A percentile compares a stretch with the other conserved stretches of the same genome.
Conservation (phyloP, 1,284 basidiomycete species). For the Cyathus olla region DNA sequence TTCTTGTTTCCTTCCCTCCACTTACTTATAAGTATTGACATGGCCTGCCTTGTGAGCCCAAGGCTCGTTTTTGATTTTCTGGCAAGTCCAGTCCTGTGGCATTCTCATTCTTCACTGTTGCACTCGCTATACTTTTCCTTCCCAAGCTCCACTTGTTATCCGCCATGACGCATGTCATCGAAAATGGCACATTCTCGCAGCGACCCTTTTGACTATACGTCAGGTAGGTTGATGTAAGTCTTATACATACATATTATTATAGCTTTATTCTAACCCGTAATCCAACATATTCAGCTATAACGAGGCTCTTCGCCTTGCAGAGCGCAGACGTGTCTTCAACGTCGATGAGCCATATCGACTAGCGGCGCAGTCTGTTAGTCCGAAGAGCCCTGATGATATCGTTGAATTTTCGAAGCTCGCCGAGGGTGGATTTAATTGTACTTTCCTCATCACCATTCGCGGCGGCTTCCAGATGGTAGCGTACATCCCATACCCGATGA, state of each 20-base stretch:
- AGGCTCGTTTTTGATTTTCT: not conserved
- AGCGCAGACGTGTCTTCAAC: conserved; percentile 54
- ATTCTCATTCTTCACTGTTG: conserved; percentile 26
- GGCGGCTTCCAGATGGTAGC: conserved; percentile 54
- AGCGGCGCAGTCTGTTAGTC: conserved; percentile 52
- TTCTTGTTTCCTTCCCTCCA: no score
- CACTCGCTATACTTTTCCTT: conserved; percentile 25
- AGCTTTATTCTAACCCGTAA: conserved; percentile 39
- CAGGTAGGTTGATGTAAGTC: conserved; percentile 56
- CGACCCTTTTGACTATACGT: conserved; percentile 54
- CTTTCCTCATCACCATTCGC: conserved; percentile 49
- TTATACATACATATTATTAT: conserved; percentile 34
- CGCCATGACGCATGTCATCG: conserved; percentile 45
- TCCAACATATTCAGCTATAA: conserved; percentile 49
- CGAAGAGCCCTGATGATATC: conserved; percentile 44
- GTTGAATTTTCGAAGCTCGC: conserved; percentile 38
- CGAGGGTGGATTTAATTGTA: conserved; percentile 41
- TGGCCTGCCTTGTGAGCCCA: not conserved
- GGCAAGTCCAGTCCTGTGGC: not conserved
- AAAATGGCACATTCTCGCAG: conserved; percentile 32
- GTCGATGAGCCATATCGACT: conserved; percentile 54
- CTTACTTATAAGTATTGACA: no score
- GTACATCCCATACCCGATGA: conserved; percentile 57
- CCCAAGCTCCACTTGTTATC: conserved; percentile 25
- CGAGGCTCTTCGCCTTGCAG: conserved; percentile 54